A percentile compares a stretch with the other conserved stretches of the same genome.
Conservation (phyloP, 371 early-diverging fungal species). For the Coemansia sp. region DNA sequence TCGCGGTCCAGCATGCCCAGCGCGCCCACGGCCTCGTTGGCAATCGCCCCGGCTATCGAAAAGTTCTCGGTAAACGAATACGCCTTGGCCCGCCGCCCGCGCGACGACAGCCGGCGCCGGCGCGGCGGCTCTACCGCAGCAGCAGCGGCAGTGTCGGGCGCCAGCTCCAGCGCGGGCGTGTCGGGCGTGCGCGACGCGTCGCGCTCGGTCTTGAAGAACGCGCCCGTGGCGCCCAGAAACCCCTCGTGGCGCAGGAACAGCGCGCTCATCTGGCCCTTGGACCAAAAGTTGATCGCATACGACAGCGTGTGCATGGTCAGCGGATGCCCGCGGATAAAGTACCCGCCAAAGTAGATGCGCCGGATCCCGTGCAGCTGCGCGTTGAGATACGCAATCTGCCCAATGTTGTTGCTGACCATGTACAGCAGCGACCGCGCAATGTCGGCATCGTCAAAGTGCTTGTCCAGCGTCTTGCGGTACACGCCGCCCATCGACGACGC, state of each 20-base stretch:
- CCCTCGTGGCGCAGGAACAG: slow-evolving; percentile 96
- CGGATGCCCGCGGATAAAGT: slow-evolving; percentile 93
- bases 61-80: slow-evolving; percentile 79
- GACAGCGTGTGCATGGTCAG: slow-evolving; percentile 96
- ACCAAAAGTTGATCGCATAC: slow-evolving; percentile 97
- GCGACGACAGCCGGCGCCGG: slow-evolving; percentile 11
- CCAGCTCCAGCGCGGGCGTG: not conserved
- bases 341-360: slow-evolving; percentile 94
- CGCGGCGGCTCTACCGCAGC: not conserved
- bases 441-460: slow-evolving; percentile 73
- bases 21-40: slow-evolving; percentile 52
- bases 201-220: slow-evolving; percentile 60
- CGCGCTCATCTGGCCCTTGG: slow-evolving; percentile 91
- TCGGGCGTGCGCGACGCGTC: not conserved
- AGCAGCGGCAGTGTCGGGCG: not conserved
- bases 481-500: slow-evolving; percentile 96
- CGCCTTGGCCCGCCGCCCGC: slow-evolving; percentile 49
- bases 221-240: slow-evolving; percentile 93
- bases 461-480: slow-evolving; percentile 74
- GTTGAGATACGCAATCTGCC: slow-evolving; percentile 95
- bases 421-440: slow-evolving; percentile 84
- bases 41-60: slow-evolving; percentile 56
- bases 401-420: slow-evolving; percentile 97
- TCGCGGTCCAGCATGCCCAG: slow-evolving; percentile 63
- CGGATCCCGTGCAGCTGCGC: slow-evolving; percentile 89